Evolutionary conservation across 2,329 filamentous ascomycete genomes (phyloP).

Genomic region (Aspergillus texensis): DNA sequence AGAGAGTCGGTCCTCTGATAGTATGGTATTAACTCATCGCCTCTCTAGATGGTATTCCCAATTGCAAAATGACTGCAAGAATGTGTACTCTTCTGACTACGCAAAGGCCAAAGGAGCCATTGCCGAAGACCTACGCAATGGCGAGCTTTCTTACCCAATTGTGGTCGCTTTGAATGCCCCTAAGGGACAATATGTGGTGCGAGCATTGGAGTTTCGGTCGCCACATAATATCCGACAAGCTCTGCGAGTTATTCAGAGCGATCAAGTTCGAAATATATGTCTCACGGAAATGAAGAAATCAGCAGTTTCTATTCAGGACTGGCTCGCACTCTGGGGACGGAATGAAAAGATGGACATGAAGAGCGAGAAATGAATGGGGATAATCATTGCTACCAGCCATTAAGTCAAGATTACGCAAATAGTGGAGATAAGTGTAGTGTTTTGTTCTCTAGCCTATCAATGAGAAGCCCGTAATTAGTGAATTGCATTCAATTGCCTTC

Average conservation of each 20-base stretch:
- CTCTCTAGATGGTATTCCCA: slow-evolving; percentile 26
- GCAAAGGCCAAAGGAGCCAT: slow-evolving; percentile 22
- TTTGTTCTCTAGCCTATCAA: too few species aligned
- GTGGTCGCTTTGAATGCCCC: slow-evolving; percentile 22
- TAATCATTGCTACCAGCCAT: background rate
- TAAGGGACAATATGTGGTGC: slow-evolving; percentile 19
- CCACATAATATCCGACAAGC: slow-evolving; percentile 21
- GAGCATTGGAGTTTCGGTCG: slow-evolving; percentile 18
- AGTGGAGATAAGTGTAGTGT: too few species aligned
- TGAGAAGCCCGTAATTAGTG: too few species aligned
- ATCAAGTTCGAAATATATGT: slow-evolving; percentile 17
- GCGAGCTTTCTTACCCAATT: slow-evolving; percentile 24
- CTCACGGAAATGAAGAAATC: slow-evolving; percentile 19
- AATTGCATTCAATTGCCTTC: too few species aligned
- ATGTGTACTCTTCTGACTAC: slow-evolving; percentile 27
- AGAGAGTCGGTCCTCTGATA: background rate
- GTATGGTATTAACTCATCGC: background rate
- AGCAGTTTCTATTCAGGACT: slow-evolving; percentile 18
- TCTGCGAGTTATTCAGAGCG: slow-evolving; percentile 21
- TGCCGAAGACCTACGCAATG: slow-evolving; percentile 25
- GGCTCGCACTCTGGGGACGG: slow-evolving; percentile 30
- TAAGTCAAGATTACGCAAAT: too few species aligned
- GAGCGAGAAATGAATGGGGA: background rate
- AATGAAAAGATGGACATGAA: slow-evolving; percentile 27
- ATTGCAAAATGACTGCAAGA: slow-evolving; percentile 29